Evolutionary conservation across 306 rosid species (phyloP).

Genomic region (Styphnolobium japonicum): DNA sequence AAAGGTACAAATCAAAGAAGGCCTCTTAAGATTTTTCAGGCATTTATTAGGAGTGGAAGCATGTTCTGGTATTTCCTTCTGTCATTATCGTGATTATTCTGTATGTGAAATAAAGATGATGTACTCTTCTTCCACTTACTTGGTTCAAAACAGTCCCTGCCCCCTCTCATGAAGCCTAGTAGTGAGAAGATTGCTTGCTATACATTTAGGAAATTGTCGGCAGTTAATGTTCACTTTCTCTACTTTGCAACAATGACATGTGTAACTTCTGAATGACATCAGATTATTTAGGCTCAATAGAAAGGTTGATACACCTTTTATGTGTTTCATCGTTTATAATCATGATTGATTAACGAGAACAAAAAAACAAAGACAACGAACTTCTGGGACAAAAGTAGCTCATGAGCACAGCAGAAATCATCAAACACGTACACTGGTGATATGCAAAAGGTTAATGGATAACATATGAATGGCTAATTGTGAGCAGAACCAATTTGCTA

Average conservation of each 20-base stretch:
- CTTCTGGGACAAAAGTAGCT: background rate
- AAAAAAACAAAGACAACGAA: background rate
- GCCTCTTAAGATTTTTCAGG: slow-evolving; percentile 44
- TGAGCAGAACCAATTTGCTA: background rate
- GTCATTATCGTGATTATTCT: slow-evolving; percentile 13
- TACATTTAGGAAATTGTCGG: background rate
- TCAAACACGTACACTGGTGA: background rate
- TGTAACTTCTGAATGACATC: background rate
- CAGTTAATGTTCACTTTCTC: background rate
- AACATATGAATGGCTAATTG: background rate
- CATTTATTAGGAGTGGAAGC: background rate
- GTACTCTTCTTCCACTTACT: background rate
- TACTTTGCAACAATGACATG: background rate
- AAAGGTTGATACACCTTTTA: background rate
- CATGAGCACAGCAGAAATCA: background rate
- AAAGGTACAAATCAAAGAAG: slow-evolving; percentile 67
- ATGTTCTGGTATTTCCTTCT: slow-evolving; percentile 9
- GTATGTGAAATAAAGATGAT: slow-evolving; percentile 3
- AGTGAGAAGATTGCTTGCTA: background rate
- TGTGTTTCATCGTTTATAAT: background rate
- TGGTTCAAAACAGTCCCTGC: background rate
- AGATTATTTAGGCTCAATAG: background rate
- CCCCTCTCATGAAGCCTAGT: background rate
- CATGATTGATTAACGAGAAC: background rate
- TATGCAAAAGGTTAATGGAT: background rate